Evolutionary conservation across 2,329 filamentous ascomycete species (phyloP).

Genomic region (Biscogniauxia marginata): DNA sequence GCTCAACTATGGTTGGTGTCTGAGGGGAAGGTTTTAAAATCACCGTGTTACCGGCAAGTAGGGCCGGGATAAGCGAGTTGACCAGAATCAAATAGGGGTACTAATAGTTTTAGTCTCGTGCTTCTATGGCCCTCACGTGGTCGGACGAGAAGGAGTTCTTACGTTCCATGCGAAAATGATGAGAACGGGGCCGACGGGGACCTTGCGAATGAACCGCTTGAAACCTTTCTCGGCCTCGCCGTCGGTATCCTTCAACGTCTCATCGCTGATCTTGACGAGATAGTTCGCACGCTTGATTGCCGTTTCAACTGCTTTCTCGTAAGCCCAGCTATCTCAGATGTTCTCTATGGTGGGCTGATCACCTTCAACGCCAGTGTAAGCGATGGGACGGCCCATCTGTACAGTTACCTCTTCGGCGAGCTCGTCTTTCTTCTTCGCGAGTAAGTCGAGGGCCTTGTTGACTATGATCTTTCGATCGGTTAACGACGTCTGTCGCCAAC

Average conservation of each 20-base stretch:
- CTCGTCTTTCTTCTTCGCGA: constrained; percentile 72
- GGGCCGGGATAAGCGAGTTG: constrained; percentile 89
- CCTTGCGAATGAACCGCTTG: constrained; percentile 84
- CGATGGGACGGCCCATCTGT: constrained; percentile 93
- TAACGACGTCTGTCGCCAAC: constrained; percentile 73
- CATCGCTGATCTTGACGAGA: constrained; percentile 77
- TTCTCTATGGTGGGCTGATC: not conserved
- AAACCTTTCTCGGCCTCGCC: constrained; percentile 86
- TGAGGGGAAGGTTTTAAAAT: constrained; percentile 95
- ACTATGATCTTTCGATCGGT: constrained; percentile 77
- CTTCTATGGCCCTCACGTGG: not conserved
- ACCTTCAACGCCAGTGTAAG: constrained; percentile 75
- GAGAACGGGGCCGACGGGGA: constrained; percentile 82
- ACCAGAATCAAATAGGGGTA: constrained; percentile 93
- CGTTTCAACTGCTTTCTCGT: constrained; percentile 57
- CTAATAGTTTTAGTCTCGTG: constrained; percentile 43
- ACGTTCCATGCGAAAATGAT: constrained; percentile 97
- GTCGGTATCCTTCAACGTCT: constrained; percentile 74
- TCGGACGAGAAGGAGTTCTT: constrained; percentile 35
- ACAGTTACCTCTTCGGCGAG: constrained; percentile 82
- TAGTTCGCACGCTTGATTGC: constrained; percentile 85
- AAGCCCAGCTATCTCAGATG: constrained; percentile 2
- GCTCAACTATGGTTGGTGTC: constrained; percentile 88
- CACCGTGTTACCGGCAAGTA: constrained; percentile 85
- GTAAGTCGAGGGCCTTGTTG: constrained; percentile 70